These are phyloP conservation scores for Durotheca rogersii DNA, from an alignment of 495 filamentous ascomycete species.

Conservation along the genomic window DNA sequence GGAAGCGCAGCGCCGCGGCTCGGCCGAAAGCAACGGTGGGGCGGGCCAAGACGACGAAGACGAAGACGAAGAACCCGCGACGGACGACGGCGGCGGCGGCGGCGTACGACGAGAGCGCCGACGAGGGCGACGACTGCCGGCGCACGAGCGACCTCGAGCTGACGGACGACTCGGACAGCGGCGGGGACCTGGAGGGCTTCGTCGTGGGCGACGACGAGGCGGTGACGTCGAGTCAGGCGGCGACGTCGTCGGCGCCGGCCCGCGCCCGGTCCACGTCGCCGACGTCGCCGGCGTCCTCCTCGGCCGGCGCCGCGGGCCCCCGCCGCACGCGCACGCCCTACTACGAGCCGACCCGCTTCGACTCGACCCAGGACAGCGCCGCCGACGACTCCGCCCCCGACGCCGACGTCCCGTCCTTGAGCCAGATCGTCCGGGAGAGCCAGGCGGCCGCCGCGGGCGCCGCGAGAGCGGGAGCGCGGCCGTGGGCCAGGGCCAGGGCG, in stretches of 20 bases:
- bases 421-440: slow-evolving; percentile 29
- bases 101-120: slow-evolving; percentile 41
- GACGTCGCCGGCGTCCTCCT: slow-evolving; percentile 29
- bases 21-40: slow-evolving; percentile 17
- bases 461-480: background rate
- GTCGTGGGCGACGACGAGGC: slow-evolving; percentile 46
- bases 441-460: slow-evolving; percentile 1
- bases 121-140: slow-evolving; percentile 50
- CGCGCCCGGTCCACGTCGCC: slow-evolving; percentile 34
- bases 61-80: slow-evolving; percentile 16
- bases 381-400: slow-evolving; percentile 41
- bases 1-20: slow-evolving; percentile 17
- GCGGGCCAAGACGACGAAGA: too few species aligned
- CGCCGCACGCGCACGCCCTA: slow-evolving; percentile 23
- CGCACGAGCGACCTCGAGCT: slow-evolving; percentile 50
- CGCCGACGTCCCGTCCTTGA: slow-evolving; percentile 43
- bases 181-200: slow-evolving; percentile 47
- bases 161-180: slow-evolving; percentile 48
- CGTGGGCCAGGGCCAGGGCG: background rate
- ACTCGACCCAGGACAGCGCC: slow-evolving; percentile 35
- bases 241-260: slow-evolving; percentile 24
- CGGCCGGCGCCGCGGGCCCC: background rate
- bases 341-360: slow-evolving; percentile 37
- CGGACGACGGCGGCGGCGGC: slow-evolving; percentile 2
- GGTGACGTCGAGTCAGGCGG: slow-evolving; percentile 39